Evolutionary conservation across 148 eudicot species (phyloP).

Genomic region (Rhododendron ovatum): DNA sequence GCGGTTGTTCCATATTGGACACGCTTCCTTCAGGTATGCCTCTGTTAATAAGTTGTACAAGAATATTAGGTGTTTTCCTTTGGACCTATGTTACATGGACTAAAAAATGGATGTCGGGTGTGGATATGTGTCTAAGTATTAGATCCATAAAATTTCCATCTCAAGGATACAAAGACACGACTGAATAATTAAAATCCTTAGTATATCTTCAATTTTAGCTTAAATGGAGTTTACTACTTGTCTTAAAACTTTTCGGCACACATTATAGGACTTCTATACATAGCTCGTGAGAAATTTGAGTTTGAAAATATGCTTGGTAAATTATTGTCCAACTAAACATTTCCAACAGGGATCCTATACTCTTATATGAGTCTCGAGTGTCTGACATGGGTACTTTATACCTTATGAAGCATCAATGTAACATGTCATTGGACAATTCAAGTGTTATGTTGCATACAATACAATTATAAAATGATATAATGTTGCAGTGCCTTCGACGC

Average conservation of each 20-base stretch:
- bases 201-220: no score
- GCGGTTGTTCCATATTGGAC: constrained; percentile 48
- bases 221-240: background rate
- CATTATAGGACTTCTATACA: background rate
- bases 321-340: background rate
- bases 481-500: constrained; percentile 5
- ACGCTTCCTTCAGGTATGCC: constrained; percentile 40
- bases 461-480: background rate
- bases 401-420: background rate
- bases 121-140: no score
- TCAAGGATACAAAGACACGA: background rate
- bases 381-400: background rate
- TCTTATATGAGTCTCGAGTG: no score
- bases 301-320: background rate
- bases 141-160: background rate
- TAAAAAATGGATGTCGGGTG: no score
- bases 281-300: background rate
- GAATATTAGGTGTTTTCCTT: background rate
- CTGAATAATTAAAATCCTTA: background rate
- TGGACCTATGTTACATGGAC: no score
- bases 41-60: background rate
- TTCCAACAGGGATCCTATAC: background rate
- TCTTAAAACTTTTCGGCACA: background rate
- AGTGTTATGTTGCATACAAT: background rate
- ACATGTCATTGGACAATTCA: background rate